Conservation (phyloP, 495 filamentous ascomycete species). For the Staphylotrichum tortipilum region DNA sequence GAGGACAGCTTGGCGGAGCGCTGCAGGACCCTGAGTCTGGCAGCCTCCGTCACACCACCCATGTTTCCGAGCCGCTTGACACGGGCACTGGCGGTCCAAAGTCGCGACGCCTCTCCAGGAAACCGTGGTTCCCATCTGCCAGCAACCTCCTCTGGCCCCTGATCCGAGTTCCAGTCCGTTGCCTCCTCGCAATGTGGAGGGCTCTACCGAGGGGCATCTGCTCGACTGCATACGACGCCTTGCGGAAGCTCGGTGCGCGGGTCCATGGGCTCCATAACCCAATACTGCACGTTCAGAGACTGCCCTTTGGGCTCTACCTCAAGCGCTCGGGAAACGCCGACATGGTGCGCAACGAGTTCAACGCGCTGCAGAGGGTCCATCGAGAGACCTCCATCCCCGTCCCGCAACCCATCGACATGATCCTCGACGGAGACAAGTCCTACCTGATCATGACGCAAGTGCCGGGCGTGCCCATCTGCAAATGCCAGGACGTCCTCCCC, state of each 20-base stretch:
- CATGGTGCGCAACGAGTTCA: conserved; percentile 20
- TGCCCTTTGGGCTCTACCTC: conserved; percentile 30
- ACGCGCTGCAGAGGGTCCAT: conserved; percentile 21
- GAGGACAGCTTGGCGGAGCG: too few relatives aligned
- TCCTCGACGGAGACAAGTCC: conserved; percentile 1
- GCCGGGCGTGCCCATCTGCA: conserved; percentile 15
- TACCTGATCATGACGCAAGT: conserved; percentile 20
- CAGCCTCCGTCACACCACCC: too few relatives aligned
- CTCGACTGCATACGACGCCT: conserved; percentile 14
- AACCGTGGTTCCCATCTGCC: too few relatives aligned
- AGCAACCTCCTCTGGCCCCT: too few relatives aligned
- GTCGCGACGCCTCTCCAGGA: too few relatives aligned
- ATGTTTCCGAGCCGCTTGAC: too few relatives aligned
- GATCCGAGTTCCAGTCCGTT: neutral
- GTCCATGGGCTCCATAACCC: conserved; percentile 15
- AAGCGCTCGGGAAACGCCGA: conserved; percentile 15
- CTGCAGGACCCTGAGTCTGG: too few relatives aligned
- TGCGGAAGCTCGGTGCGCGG: conserved; percentile 14
- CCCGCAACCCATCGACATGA: conserved; percentile 19
- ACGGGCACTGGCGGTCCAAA: too few relatives aligned
- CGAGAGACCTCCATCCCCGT: conserved; percentile 21
- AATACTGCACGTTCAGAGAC: conserved; percentile 12
- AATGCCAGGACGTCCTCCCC: conserved; percentile 18
- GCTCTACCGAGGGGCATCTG: conserved; percentile 13
- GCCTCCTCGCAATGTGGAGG: conserved; percentile 14